Base-by-base conservation (phyloP, 306 rosid genomes). In the Lathyrus sativus region DNA sequence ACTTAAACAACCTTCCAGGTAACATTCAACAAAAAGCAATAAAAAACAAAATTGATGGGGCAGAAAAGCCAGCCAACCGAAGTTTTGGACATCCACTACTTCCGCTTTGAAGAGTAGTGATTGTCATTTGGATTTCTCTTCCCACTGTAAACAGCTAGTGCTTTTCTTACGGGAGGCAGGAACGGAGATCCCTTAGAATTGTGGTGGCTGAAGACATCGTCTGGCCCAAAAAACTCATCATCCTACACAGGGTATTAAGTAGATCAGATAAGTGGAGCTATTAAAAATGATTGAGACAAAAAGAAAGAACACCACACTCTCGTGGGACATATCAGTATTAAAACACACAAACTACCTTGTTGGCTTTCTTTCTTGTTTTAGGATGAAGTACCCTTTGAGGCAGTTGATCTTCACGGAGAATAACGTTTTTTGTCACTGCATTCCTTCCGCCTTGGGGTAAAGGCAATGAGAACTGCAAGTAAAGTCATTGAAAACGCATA, bases 321-420 rank as follows among this genome's bases (percentile, higher is more conserved):
- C 49, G 62, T 48, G 14, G 17, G 61, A 24, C 26, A 24, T 1
- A 24, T 24, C 26, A 2, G 56, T 42, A 65, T 39, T 72, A 28
- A 39, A 65, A 38, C 53, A 17, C 6, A 60, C 62, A 56, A 31
- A 6, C 29, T n/a, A 89, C 97, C 76, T 87, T 87, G 81, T 69
- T 66, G 42, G 72, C 76, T 76, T 90, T 93, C 95, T 88, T 93
- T 85, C 81, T 93, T 18, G 87, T 84, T 78, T 83, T 88, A 50
- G 97, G 96, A 77, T 95, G 67, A 65, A 95, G 95, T 24, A 77
- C 80, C 85, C 89, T 87, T 5, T 88, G 95, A 50, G 97, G 97
- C 56, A 95, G 89, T 83, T 95, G 99, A 84, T 95, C 99, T 81
- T 95, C 99, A 28, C 99, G 96, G 71, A 95, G 84, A 74, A 95